Conservation (phyloP, 352 stramenopile genomes). For the Phytopythium sindhum region DNA sequence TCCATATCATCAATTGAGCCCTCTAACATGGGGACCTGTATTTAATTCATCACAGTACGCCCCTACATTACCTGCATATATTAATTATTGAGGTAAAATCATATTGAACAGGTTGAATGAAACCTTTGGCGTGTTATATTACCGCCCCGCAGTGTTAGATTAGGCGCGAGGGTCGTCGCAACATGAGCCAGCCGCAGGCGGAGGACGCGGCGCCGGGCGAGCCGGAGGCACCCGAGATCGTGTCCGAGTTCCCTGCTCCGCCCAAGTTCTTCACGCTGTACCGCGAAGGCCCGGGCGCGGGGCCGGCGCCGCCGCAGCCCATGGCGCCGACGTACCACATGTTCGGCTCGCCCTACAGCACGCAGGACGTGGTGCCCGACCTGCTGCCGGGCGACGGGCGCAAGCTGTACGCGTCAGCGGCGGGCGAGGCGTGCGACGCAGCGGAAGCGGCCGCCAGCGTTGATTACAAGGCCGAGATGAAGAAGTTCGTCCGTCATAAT, state of each 20-base stretch:
- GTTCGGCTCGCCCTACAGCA: slow-evolving; percentile 83
- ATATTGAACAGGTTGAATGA: too few relatives aligned
- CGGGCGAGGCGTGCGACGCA: slow-evolving; percentile 6
- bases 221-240: slow-evolving; percentile 68
- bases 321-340: slow-evolving; percentile 85
- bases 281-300: slow-evolving; percentile 38
- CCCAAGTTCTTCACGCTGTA: slow-evolving; percentile 80
- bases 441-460: slow-evolving; percentile 11
- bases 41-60: too few relatives aligned
- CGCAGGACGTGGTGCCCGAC: slow-evolving; percentile 74
- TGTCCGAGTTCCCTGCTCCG: slow-evolving; percentile 79
- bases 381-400: slow-evolving; percentile 54
- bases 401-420: slow-evolving; percentile 48
- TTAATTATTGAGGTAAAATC: too few relatives aligned
- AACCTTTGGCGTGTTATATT: background rate
- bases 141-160: background rate
- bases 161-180: background rate
- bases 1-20: too few relatives aligned
- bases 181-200: slow-evolving; percentile 16
- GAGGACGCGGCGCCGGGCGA: slow-evolving; percentile 10
- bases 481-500: slow-evolving; percentile 50
- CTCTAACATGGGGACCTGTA: too few relatives aligned
- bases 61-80: too few relatives aligned
- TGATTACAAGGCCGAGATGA: slow-evolving; percentile 80
- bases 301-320: slow-evolving; percentile 55